Evolutionary conservation across 2,329 filamentous ascomycete species (phyloP).

Genomic region (Blastomyces silverae): DNA sequence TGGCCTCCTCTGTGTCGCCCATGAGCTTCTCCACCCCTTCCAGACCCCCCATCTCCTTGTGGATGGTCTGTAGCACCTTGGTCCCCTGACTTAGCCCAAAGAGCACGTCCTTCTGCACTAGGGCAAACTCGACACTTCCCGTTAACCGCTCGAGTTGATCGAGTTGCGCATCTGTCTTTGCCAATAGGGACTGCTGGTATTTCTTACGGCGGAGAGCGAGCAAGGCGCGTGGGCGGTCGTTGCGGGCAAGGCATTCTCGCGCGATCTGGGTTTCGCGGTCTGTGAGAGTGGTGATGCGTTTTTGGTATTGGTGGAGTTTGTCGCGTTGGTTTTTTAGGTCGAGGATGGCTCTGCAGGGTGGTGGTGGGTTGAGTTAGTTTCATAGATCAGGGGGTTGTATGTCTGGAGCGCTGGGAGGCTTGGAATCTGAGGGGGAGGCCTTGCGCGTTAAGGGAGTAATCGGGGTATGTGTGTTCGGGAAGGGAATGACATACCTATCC

Average conservation of each 20-base stretch:
- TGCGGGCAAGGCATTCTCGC: constrained; percentile 68
- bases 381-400: background rate
- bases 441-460: background rate
- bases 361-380: constrained; percentile 15
- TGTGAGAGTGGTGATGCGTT: constrained; percentile 78
- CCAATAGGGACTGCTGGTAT: constrained; percentile 84
- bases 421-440: background rate
- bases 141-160: constrained; percentile 86
- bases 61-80: constrained; percentile 79
- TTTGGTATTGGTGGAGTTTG: constrained; percentile 93
- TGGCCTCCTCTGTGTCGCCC: constrained; percentile 83
- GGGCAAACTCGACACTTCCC: constrained; percentile 84
- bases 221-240: constrained; percentile 74
- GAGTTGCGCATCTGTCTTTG: constrained; percentile 88
- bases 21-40: constrained; percentile 92
- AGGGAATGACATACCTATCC: constrained; percentile 62
- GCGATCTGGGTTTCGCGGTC: constrained; percentile 82
- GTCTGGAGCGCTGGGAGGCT: background rate
- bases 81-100: constrained; percentile 91
- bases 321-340: constrained; percentile 97
- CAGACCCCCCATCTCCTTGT: constrained; percentile 91
- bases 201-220: constrained; percentile 90
- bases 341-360: constrained; percentile 69
- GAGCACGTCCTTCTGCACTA: constrained; percentile 93
- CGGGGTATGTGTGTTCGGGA: background rate